Conservation (phyloP, 1,139 yeast genomes). For the Taiozyma sp. region DNA sequence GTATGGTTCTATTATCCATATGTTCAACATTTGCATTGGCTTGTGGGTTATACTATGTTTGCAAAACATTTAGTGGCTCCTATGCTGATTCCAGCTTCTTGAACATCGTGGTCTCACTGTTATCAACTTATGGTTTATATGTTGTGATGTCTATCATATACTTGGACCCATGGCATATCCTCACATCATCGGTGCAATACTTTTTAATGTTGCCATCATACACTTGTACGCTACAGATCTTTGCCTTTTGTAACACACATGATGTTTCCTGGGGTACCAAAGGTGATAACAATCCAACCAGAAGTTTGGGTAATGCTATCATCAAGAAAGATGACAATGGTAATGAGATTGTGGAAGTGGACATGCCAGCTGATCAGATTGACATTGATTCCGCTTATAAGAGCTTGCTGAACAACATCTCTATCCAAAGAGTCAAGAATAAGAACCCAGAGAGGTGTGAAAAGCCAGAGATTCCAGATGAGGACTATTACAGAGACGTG, state of each 20-base stretch:
- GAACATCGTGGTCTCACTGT: slow-evolving; percentile 76
- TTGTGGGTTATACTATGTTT: slow-evolving; percentile 80
- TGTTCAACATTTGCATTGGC: slow-evolving; percentile 81
- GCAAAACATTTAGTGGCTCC: slow-evolving; percentile 43
- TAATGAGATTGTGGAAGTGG: slow-evolving; percentile 67
- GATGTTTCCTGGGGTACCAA: slow-evolving; percentile 98
- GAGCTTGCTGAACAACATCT: slow-evolving; percentile 67
- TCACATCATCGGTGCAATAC: slow-evolving; percentile 82
- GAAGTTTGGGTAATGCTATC: slow-evolving; percentile 62
- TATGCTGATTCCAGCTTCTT: slow-evolving; percentile 50
- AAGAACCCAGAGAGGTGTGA: slow-evolving; percentile 37
- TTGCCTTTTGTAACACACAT: slow-evolving; percentile 93
- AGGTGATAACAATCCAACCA: slow-evolving; percentile 77
- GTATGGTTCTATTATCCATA: slow-evolving; percentile 67
- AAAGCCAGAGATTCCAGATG: slow-evolving; percentile 46
- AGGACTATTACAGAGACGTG: slow-evolving; percentile 91
- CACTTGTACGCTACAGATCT: slow-evolving; percentile 85
- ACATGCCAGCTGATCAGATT: slow-evolving; percentile 84
- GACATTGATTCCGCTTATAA: slow-evolving; percentile 87
- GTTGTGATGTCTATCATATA: slow-evolving; percentile 73
- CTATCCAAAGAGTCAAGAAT: slow-evolving; percentile 68
- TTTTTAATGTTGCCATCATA: slow-evolving; percentile 87
- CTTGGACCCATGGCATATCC: slow-evolving; percentile 91
- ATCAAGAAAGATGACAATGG: slow-evolving; percentile 50
- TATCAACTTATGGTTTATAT: slow-evolving; percentile 92